Percentiles rank a stretch among this genome's conserved stretches.
Conservation (phyloP, 768 basidiomycete genomes). For the Austroboletus festivus region DNA sequence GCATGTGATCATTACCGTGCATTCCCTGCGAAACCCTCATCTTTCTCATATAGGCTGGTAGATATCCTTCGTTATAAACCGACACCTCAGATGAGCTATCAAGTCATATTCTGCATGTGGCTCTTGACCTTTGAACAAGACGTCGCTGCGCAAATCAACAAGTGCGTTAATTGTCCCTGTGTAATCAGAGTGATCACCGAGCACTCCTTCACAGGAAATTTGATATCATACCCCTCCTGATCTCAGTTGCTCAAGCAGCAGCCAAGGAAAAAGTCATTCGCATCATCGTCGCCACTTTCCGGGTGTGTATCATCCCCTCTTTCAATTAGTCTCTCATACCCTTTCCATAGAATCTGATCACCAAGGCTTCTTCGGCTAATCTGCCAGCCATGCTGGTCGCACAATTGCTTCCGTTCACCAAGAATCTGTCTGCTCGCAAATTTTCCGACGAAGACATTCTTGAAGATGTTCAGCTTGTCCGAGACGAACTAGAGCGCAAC, state of each 20-base stretch:
- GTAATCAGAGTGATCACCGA: not conserved
- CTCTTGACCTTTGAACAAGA: constrained; percentile 86
- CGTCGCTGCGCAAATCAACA: constrained; percentile 83
- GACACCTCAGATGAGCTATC: constrained; percentile 93
- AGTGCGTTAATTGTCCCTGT: constrained; percentile 44
- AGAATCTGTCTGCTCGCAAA: constrained; percentile 79
- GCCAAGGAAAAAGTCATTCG: constrained; percentile 97
- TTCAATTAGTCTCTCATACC: constrained; percentile 4
- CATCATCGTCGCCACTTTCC: constrained; percentile 87
- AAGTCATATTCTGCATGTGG: constrained; percentile 92
- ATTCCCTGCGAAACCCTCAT: not conserved
- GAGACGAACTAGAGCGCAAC: constrained; percentile 78
- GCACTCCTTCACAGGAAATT: constrained; percentile 58
- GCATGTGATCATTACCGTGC: constrained; percentile 34
- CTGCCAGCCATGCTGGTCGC: constrained; percentile 90
- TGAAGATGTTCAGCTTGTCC: constrained; percentile 86
- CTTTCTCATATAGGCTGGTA: constrained; percentile 54
- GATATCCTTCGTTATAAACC: constrained; percentile 80
- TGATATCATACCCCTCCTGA: constrained; percentile 82
- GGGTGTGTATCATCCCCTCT: constrained; percentile 42
- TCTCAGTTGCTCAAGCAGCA: constrained; percentile 80
- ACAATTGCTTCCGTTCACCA: constrained; percentile 80
- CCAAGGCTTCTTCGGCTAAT: constrained; percentile 83
- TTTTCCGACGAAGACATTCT: constrained; percentile 94
- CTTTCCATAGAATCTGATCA: constrained; percentile 71